Evolutionary conservation across 2,329 filamentous ascomycete species (phyloP).

Genomic region (Arthrocladium fulminans): DNA sequence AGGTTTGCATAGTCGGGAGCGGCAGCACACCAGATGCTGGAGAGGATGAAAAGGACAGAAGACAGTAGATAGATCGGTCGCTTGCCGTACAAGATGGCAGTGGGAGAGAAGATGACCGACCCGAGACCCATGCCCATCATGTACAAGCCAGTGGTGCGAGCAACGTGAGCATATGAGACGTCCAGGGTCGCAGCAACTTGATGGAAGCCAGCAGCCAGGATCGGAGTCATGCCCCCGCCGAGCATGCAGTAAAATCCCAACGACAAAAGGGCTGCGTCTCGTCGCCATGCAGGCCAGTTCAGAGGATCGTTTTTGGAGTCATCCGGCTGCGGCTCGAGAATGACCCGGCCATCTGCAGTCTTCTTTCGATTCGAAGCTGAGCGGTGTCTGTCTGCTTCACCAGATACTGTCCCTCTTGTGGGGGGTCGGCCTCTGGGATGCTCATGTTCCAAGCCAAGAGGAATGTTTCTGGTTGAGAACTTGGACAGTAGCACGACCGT

Average conservation of each 20-base stretch:
- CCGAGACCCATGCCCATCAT: conserved; percentile 90
- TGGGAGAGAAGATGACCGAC: conserved; percentile 75
- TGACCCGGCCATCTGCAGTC: conserved; percentile 71
- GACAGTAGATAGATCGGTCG: conserved; percentile 78
- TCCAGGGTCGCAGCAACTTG: conserved; percentile 61
- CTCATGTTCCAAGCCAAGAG: conserved; percentile 50
- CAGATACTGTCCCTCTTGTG: conserved; percentile 26
- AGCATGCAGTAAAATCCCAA: conserved; percentile 89
- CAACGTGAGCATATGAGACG: conserved; percentile 62
- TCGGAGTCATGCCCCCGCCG: conserved; percentile 83
- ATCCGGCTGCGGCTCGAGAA: conserved; percentile 85
- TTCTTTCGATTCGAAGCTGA: conserved; percentile 51
- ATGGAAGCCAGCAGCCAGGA: conserved; percentile 82
- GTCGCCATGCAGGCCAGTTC: conserved; percentile 78
- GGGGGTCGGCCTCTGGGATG: conserved; percentile 34
- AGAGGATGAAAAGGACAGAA: conserved; percentile 65
- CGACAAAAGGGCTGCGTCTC: conserved; percentile 70
- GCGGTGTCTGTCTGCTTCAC: neutral
- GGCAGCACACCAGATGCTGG: conserved; percentile 75
- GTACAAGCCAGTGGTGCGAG: conserved; percentile 81
- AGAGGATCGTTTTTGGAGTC: conserved; percentile 84
- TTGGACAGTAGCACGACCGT: conserved; percentile 51
- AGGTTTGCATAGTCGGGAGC: conserved; percentile 74
- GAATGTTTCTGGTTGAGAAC: conserved; percentile 50
- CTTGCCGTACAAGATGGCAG: conserved; percentile 84